Conservation (phyloP, 148 eudicot genomes). For the Silene uniflora region DNA sequence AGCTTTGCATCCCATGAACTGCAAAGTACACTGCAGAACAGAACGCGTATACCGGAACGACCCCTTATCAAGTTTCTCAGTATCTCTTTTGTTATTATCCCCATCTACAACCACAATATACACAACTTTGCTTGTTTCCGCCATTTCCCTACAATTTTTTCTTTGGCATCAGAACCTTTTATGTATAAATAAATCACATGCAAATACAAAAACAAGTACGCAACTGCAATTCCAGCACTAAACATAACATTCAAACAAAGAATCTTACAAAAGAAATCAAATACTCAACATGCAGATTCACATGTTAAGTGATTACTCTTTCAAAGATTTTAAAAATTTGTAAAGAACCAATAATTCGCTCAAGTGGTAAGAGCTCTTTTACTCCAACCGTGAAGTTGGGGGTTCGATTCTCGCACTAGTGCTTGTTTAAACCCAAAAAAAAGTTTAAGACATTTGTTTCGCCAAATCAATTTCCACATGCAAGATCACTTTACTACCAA, state of each 20-base stretch:
- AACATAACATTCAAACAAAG: neutral
- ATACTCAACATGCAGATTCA: too few relatives aligned
- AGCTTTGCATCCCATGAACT: conserved; percentile 97
- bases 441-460: too few relatives aligned
- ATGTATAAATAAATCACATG: neutral
- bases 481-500: too few relatives aligned
- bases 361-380: too few relatives aligned
- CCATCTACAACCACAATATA: conserved; percentile 75
- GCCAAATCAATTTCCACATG: too few relatives aligned
- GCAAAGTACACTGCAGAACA: conserved; percentile 83
- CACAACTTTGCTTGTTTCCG: conserved; percentile 62
- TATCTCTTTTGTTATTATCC: conserved; percentile 28
- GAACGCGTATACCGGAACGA: conserved; percentile 89
- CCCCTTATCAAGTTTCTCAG: conserved; percentile 27
- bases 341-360: too few relatives aligned
- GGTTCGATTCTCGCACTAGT: too few relatives aligned
- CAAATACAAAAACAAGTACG: neutral
- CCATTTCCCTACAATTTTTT: conserved; percentile 37
- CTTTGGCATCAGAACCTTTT: neutral
- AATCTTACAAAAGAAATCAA: neutral
- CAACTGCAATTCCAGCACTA: neutral
- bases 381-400: too few relatives aligned
- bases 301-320: neutral
- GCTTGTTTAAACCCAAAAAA: too few relatives aligned
- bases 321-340: too few relatives aligned